Percentiles rank a stretch among this genome's conserved stretches.
These are phyloP conservation scores for Musa balbisiana DNA, from an alignment of 202 grass and related monocot genomes.

Conservation along the genomic window DNA sequence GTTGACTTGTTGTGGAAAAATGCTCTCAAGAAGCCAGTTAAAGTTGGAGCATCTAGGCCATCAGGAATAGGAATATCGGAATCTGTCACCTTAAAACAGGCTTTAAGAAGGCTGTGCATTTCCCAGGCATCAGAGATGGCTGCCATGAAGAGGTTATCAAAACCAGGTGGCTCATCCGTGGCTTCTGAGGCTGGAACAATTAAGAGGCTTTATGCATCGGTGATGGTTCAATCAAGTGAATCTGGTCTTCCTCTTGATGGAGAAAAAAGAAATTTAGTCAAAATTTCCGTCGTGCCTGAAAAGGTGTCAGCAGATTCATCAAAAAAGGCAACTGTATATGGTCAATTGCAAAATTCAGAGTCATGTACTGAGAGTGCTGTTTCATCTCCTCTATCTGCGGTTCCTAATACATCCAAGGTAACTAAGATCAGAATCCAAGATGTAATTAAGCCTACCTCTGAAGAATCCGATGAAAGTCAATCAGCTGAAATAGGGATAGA, in stretches of 20 bases:
- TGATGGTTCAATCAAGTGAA: not conserved
- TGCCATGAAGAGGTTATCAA: slow-evolving; percentile 60
- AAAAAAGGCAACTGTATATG: slow-evolving; percentile 23
- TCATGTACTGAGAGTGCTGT: slow-evolving; percentile 33
- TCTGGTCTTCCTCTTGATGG: slow-evolving; percentile 10
- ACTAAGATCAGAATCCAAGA: slow-evolving; percentile 87
- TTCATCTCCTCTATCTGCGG: slow-evolving; percentile 31
- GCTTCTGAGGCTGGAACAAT: slow-evolving; percentile 40
- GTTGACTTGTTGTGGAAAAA: slow-evolving; percentile 31
- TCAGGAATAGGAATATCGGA: slow-evolving; percentile 69
- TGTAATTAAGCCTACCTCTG: slow-evolving; percentile 54
- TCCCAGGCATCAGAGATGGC: slow-evolving; percentile 94
- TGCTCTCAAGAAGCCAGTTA: slow-evolving; percentile 50
- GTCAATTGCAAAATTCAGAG: slow-evolving; percentile 25
- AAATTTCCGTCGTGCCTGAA: slow-evolving; percentile 40
- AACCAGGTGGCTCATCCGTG: slow-evolving; percentile 23
- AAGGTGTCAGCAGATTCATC: slow-evolving; percentile 25
- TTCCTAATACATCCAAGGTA: slow-evolving; percentile 35
- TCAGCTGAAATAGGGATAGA: slow-evolving; percentile 13
- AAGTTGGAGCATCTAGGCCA: slow-evolving; percentile 41
- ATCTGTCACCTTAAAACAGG: slow-evolving; percentile 78
- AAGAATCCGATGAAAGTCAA: slow-evolving; percentile 30
- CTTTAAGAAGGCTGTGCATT: slow-evolving; percentile 85
- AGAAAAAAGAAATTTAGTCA: slow-evolving; percentile 32
- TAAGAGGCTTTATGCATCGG: slow-evolving; percentile 51